A percentile compares a stretch with the other conserved stretches of the same genome.
Conservation (phyloP, 495 filamentous ascomycete genomes). For the Aspergillus incahuasiensis region DNA sequence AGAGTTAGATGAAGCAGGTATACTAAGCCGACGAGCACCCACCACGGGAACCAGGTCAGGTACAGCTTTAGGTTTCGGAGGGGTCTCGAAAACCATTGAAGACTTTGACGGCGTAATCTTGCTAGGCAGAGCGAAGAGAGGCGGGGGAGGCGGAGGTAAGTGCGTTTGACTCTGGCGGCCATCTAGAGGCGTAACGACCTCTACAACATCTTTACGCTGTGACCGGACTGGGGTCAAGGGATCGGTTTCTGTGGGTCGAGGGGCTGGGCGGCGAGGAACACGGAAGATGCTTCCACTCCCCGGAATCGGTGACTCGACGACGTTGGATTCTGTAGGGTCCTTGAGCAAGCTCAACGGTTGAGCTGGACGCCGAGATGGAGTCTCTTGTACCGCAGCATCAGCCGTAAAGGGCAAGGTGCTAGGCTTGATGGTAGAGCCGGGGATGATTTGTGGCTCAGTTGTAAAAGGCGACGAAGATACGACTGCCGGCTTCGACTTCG, state of each 20-base stretch:
- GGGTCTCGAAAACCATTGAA: conserved; percentile 39
- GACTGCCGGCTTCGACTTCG: conserved; percentile 1
- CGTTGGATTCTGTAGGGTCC: conserved; percentile 4
- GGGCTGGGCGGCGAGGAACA: conserved; percentile 37
- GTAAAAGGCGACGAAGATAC: conserved; percentile 15
- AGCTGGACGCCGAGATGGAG: conserved; percentile 46
- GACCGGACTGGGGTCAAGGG: conserved; percentile 30
- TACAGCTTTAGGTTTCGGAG: conserved; percentile 36
- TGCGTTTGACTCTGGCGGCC: neutral
- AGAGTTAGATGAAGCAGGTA: neutral
- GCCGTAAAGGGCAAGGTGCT: conserved; percentile 12
- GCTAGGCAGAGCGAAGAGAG: conserved; percentile 4
- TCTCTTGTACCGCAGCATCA: conserved; percentile 43
- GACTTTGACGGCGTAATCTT: conserved; percentile 10
- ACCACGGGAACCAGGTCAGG: conserved; percentile 14
- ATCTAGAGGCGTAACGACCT: neutral
- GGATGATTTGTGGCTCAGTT: conserved; percentile 20
- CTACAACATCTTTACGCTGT: conserved; percentile 17
- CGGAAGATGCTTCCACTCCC: conserved; percentile 28
- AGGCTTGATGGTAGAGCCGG: conserved; percentile 19
- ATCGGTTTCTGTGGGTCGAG: conserved; percentile 24
- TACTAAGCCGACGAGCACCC: neutral
- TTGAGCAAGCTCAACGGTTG: conserved; percentile 28
- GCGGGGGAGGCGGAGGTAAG: conserved; percentile 1
- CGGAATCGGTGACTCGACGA: conserved; percentile 15